phyloP scores from a whole-genome alignment of 192 early-diverging fungal genomes.

The Backusella australiensis region DNA sequence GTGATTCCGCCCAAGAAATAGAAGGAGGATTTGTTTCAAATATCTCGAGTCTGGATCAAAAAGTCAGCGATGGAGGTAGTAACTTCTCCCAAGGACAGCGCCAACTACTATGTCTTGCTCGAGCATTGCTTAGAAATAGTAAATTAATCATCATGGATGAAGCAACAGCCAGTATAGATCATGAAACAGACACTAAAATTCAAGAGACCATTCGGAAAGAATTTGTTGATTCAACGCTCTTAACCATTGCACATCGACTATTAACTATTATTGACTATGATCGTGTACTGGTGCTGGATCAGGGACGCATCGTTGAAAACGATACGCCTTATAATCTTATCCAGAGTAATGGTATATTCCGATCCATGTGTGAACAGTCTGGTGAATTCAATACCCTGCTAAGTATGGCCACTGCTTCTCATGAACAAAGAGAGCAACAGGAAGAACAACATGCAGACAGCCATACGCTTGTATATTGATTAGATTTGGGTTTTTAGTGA shows the following conservation, averaged over 20 bases:
- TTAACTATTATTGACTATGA: slow-evolving; percentile 55
- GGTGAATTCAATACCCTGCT: slow-evolving; percentile 81
- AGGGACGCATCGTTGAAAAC: slow-evolving; percentile 75
- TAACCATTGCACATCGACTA: slow-evolving; percentile 54
- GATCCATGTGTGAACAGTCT: slow-evolving; percentile 77
- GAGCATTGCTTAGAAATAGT: slow-evolving; percentile 60
- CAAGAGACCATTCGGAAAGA: slow-evolving; percentile 78
- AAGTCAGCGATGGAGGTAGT: slow-evolving; percentile 63
- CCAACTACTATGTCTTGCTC: slow-evolving; percentile 79
- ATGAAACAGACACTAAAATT: slow-evolving; percentile 78
- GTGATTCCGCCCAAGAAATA: background rate
- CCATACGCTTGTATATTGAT: background rate
- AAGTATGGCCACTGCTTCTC: slow-evolving; percentile 39
- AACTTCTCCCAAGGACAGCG: slow-evolving; percentile 84
- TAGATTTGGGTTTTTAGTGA: background rate
- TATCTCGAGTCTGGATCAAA: slow-evolving; percentile 38
- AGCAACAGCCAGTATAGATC: slow-evolving; percentile 88
- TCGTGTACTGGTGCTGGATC: slow-evolving; percentile 62
- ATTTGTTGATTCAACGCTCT: slow-evolving; percentile 60
- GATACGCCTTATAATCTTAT: slow-evolving; percentile 75
- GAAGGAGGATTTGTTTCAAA: background rate
- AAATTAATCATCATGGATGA: slow-evolving; percentile 78
- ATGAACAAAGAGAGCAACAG: background rate
- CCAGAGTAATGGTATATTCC: slow-evolving; percentile 58
- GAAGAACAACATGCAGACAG: background rate